Base-by-base conservation (phyloP, 441 rosid species). In the Macaranga tanarius region DNA sequence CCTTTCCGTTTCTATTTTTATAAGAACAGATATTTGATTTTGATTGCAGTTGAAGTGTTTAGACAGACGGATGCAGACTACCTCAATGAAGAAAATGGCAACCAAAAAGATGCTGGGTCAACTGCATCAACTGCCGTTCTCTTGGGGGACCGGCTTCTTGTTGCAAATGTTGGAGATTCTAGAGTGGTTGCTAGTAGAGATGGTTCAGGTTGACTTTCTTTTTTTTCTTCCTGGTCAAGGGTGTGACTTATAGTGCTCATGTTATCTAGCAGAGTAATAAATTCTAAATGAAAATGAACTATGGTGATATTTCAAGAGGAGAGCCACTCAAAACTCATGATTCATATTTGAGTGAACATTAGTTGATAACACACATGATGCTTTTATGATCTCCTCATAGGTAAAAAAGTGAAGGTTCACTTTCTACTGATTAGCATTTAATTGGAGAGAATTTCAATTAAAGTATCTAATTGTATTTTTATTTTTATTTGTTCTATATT, bases 141-240 rank as follows among this genome's bases (percentile, higher is more conserved):
- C 16, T 67, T 90, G 17, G 95, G 96, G 45, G 84, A 86, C 69
- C 84, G 88, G 73, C 79, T 92, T 64, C 82, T 90, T 73, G 96
- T 89, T 86, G 97, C 95, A 34, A 92, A 92, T 84, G 97, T 90
- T 73, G 97, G 97, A 59, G 97, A 92, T 83, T 92, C 96, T 71
- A 87, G 97, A 85, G 97, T 86, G 40, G 95, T 92, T 47, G 90
- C 90, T 13, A 79, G 82, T 38, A 87, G 80, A 80, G 90, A 81
- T 74, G 96, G 95, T 73, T 79, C 89, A 86, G 97, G 97, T 92
- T 71, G 78, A 5, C 70, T 10, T 28, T 40, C n/a, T 65, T 2
- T 13, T 50, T 50, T 19, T 10, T 28, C 47, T 19, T 6, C 58
- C 34, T 13, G 31, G 8, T 73, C 47, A 55, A 54, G 16, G 60